A percentile compares a stretch with the other conserved stretches of the same genome.
phyloP scores from a whole-genome alignment of 306 rosid genomes.

The Cicer yamashitae region DNA sequence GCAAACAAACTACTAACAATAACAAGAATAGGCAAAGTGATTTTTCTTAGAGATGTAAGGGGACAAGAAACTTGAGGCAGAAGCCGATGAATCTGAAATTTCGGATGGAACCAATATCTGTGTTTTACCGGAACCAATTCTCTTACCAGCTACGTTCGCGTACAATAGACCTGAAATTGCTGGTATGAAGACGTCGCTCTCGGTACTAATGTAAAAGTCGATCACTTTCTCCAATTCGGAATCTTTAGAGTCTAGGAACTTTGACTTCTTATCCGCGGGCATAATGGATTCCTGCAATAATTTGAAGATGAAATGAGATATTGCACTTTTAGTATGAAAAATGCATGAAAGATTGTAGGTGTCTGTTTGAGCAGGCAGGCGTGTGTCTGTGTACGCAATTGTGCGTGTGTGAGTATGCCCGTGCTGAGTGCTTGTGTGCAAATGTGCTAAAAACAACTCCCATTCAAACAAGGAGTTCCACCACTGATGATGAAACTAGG shows the following conservation, averaged over 20 bases:
- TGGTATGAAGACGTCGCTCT: constrained; percentile 85
- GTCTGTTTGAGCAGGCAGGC: no score
- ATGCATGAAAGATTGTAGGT: not conserved
- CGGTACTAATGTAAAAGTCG: constrained; percentile 76
- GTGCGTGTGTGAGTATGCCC: not conserved
- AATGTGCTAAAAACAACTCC: not conserved
- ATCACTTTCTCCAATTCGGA: constrained; percentile 88
- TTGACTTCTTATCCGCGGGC: constrained; percentile 85
- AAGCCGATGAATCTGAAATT: constrained; percentile 65
- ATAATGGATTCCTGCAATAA: constrained; percentile 84
- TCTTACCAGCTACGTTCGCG: constrained; percentile 93
- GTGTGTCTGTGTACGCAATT: not conserved
- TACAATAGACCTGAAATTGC: constrained; percentile 95
- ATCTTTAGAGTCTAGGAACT: constrained; percentile 69
- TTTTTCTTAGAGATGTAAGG: constrained; percentile 87
- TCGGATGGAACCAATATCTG: constrained; percentile 83
- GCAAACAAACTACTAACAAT: constrained; percentile 64
- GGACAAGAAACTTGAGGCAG: constrained; percentile 73
- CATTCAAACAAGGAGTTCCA: no score
- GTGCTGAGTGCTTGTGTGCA: not conserved
- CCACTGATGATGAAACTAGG: no score
- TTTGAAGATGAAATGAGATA: constrained; percentile 28
- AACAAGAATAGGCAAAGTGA: constrained; percentile 95
- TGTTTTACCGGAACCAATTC: constrained; percentile 78
- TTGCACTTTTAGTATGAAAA: not conserved